Base-by-base conservation (phyloP, 164 flowering plant genomes). In the Platanus orientalis region DNA sequence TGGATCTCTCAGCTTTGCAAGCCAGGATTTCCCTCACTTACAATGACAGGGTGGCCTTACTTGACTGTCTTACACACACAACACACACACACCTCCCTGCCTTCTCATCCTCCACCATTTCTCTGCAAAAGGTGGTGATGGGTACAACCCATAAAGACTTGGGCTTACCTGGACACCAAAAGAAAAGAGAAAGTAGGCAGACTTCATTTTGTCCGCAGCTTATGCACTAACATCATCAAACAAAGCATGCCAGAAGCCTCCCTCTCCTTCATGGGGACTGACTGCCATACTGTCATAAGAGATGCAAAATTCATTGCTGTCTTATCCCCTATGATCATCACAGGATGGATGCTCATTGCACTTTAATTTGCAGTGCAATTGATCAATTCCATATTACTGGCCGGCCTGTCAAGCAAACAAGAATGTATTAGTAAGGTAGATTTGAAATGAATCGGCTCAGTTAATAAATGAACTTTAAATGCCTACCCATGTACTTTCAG, bases 111-210 rank as follows among this genome's bases (percentile, higher is more conserved):
- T 67, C 72, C 72, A 73, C 83, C 80, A n/a, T 77, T 78, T 69
- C 59, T 76, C 79, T 58, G 16, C 7, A 62, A 71, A 72, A 71
- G 74, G 34, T 57, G 70, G 54, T 65, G 79, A 78, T 68, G 77
- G 67, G 65, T 71, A 67, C 61, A 62, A 65, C 84, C 85, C 81
- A 75, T 73, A 77, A 83, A 81, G 80, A 78, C 28, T 76, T 80
- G 86, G 86, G 83, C 68, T 69, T 63, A 66, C 73, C 63, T 39
- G n/a, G 64, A 78, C 68, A 74, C 64, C 50, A 75, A 66, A 64
- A 6, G 48, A 66, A 60, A 27, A 23, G 19, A 62, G 50, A 42
- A 7, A 57, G 45, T 44, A 30, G 47, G 70, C 58, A 67, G 80
- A 74, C 73, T 65, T 54, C 45, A 58, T 64, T 74, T 69, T 60